Evolutionary conservation across 2,329 filamentous ascomycete genomes (phyloP).

Genomic region (Talaromyces sp.): DNA sequence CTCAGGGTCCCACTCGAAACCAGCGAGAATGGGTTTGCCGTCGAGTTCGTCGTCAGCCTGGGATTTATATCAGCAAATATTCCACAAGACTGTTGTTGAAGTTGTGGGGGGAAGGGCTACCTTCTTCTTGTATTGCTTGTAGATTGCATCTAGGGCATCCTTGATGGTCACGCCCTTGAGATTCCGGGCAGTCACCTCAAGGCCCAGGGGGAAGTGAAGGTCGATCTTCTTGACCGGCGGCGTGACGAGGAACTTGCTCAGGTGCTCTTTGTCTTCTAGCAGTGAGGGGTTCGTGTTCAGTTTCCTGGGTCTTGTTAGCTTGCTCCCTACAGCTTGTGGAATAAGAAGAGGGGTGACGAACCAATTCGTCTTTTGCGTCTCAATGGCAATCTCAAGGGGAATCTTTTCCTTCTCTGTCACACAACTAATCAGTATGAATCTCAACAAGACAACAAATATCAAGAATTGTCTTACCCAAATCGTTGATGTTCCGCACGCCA

Average conservation of each 20-base stretch:
- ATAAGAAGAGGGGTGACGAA: conserved; percentile 50
- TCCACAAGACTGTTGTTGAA: neutral
- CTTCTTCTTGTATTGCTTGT: conserved; percentile 97
- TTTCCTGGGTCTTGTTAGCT: conserved; percentile 59
- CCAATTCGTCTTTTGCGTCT: conserved; percentile 87
- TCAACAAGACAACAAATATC: neutral
- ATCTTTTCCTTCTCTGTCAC: conserved; percentile 65
- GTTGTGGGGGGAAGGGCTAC: conserved; percentile 37
- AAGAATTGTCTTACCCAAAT: conserved; percentile 62
- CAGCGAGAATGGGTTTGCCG: conserved; percentile 77
- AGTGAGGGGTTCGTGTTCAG: conserved; percentile 78
- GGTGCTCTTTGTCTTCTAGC: conserved; percentile 75
- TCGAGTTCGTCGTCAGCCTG: conserved; percentile 83
- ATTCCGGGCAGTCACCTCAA: conserved; percentile 85
- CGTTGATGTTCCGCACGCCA: conserved; percentile 76
- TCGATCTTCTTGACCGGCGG: conserved; percentile 93
- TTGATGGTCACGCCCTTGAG: conserved; percentile 95
- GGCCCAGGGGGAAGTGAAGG: conserved; percentile 80
- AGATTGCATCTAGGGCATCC: conserved; percentile 89
- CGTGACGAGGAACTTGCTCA: conserved; percentile 73
- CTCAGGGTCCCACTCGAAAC: conserved; percentile 95
- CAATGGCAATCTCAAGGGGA: conserved; percentile 66
- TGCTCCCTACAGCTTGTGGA: neutral
- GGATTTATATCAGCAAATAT: neutral
- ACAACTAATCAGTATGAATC: conserved; percentile 2